Evolutionary conservation across 805 yeast species (phyloP).

Genomic region (Lachancea sp.): DNA sequence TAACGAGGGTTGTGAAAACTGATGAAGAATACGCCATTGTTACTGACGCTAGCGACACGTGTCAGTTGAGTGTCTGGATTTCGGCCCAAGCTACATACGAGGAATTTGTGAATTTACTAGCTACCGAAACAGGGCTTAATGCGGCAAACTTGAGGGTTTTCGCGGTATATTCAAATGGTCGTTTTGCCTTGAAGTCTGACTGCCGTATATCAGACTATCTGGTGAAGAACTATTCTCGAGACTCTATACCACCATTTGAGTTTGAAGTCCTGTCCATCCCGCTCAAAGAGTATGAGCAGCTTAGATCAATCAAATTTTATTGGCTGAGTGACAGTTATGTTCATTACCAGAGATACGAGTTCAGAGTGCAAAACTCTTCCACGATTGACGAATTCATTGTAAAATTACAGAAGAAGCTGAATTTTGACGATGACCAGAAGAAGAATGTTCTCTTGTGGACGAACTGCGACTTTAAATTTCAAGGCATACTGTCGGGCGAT

Average conservation of each 20-base stretch:
- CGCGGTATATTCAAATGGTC: slow-evolving; percentile 53
- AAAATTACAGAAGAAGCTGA: slow-evolving; percentile 49
- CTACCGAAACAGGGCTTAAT: slow-evolving; percentile 44
- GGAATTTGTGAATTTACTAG: slow-evolving; percentile 58
- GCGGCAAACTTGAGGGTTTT: slow-evolving; percentile 61
- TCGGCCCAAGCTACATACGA: slow-evolving; percentile 53
- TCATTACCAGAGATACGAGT: slow-evolving; percentile 61
- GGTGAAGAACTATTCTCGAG: slow-evolving; percentile 33
- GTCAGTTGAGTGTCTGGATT: slow-evolving; percentile 58
- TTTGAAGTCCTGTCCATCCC: slow-evolving; percentile 76
- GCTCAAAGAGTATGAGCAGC: slow-evolving; percentile 67
- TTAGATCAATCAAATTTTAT: slow-evolving; percentile 56
- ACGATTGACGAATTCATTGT: slow-evolving; percentile 48
- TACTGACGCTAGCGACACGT: slow-evolving; percentile 9
- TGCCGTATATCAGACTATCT: slow-evolving; percentile 31
- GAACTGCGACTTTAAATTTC: slow-evolving; percentile 32
- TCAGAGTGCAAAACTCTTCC: slow-evolving; percentile 60
- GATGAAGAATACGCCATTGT: slow-evolving; percentile 27
- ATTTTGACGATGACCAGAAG: slow-evolving; percentile 42
- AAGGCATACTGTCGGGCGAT: slow-evolving; percentile 33
- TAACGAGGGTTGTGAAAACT: slow-evolving; percentile 28
- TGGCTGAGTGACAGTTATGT: slow-evolving; percentile 73
- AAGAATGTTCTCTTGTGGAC: slow-evolving; percentile 54
- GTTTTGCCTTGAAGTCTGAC: slow-evolving; percentile 40
- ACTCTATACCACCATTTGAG: slow-evolving; percentile 44